These are phyloP conservation scores for Camelina hispida DNA, from an alignment of 345 rosid genomes.

Conservation along the genomic window DNA sequence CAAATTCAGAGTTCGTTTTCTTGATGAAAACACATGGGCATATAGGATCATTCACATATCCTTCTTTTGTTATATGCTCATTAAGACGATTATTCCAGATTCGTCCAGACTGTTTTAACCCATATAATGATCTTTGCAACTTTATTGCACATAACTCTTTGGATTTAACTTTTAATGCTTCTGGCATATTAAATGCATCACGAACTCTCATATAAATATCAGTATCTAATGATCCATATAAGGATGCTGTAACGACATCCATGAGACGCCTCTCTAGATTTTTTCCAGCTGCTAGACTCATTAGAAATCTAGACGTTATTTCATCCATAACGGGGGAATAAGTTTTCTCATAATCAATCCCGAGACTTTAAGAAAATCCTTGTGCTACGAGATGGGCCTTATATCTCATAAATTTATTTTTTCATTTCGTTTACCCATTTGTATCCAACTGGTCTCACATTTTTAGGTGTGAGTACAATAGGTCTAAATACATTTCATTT, in stretches of 20 bases:
- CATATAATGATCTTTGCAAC: no score
- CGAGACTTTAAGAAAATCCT: background rate
- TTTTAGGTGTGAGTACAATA: background rate
- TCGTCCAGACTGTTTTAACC: no score
- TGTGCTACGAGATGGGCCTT: background rate
- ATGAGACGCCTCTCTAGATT: background rate
- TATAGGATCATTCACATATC: background rate
- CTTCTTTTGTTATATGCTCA: background rate
- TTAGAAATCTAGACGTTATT: background rate
- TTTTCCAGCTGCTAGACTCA: background rate
- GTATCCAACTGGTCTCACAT: background rate
- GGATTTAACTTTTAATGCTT: background rate
- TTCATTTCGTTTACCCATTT: background rate
- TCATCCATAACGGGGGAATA: background rate
- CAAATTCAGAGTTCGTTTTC: background rate
- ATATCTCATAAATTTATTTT: background rate
- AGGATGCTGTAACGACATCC: background rate
- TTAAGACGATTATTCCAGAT: background rate
- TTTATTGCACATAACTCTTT: background rate
- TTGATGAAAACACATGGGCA: background rate
- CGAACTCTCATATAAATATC: background rate
- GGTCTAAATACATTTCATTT: background rate
- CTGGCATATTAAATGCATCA: background rate
- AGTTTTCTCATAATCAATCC: background rate
- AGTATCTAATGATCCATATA: conserved; percentile 2